phyloP scores from a whole-genome alignment of 306 rosid species.

The Begonia loranthoides region DNA sequence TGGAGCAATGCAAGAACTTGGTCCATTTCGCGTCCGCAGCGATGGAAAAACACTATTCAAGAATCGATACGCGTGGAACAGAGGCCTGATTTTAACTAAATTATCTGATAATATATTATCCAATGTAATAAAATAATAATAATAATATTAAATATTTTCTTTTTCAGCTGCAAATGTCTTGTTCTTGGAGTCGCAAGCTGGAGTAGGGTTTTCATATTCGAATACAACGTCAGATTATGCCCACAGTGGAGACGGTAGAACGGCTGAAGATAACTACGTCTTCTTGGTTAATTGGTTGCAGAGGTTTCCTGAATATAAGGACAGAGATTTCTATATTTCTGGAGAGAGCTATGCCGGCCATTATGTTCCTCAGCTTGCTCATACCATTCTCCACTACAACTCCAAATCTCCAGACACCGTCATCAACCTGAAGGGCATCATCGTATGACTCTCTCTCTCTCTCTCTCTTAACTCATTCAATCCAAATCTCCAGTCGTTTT shows the following conservation, averaged over 20 bases:
- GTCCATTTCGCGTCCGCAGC: background rate
- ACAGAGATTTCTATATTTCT: constrained; percentile 33
- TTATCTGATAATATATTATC: background rate
- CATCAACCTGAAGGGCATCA: constrained; percentile 78
- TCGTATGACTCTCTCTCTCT: constrained; percentile 29
- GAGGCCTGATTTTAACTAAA: background rate
- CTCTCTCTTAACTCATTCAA: background rate
- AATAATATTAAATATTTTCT: background rate
- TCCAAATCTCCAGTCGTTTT: background rate
- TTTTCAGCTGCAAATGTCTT: background rate
- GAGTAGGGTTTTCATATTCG: background rate
- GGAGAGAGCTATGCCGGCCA: constrained; percentile 78
- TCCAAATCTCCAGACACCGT: constrained; percentile 26
- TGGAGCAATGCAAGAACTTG: background rate
- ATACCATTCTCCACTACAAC: constrained; percentile 54
- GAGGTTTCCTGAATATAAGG: constrained; percentile 46
- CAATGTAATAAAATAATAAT: background rate
- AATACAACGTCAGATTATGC: background rate
- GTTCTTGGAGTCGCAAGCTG: background rate
- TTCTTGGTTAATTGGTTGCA: constrained; percentile 48
- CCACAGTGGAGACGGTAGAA: constrained; percentile 29
- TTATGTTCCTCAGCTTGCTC: constrained; percentile 76
- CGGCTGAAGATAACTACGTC: constrained; percentile 39
- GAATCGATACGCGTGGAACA: background rate
- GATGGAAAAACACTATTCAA: background rate